phyloP scores from a whole-genome alignment of 2,329 filamentous ascomycete genomes.

The Leptographium lundbergii region DNA sequence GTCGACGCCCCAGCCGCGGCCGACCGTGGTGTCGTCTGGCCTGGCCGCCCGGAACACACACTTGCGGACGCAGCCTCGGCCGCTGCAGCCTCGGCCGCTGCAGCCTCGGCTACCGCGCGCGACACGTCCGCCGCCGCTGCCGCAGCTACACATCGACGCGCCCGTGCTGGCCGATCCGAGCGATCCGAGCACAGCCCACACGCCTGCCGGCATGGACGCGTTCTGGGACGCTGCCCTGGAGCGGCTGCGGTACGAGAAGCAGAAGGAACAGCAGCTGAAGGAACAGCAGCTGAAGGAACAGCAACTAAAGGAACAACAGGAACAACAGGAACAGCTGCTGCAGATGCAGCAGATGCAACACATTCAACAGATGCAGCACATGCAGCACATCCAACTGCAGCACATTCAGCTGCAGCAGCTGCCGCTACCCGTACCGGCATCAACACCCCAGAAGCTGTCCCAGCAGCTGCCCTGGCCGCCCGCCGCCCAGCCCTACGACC shows the following conservation, averaged over 20 bases:
- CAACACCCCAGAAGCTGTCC: no score
- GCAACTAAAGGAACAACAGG: neutral
- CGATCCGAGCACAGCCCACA: neutral
- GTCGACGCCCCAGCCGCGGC: neutral
- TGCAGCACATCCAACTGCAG: neutral
- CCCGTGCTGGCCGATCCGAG: neutral
- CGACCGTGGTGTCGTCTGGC: neutral
- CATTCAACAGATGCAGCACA: neutral
- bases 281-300: neutral
- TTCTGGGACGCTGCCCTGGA: conserved; percentile 1
- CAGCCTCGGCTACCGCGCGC: neutral
- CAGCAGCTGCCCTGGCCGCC: no score
- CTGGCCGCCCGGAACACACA: neutral
- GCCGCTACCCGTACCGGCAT: neutral
- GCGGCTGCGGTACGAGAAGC: neutral
- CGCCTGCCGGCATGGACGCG: neutral
- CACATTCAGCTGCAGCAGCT: neutral
- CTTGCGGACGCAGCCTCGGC: neutral
- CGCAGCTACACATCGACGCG: no score
- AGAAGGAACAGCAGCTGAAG: neutral
- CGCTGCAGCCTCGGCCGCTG: neutral
- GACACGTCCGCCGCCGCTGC: neutral
- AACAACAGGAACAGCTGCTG: neutral
- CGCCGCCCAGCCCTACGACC: neutral
- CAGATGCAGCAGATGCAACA: neutral